These are phyloP conservation scores for Protomyces pachydermus DNA, from an alignment of 1,139 yeast species.

Conservation along the genomic window DNA sequence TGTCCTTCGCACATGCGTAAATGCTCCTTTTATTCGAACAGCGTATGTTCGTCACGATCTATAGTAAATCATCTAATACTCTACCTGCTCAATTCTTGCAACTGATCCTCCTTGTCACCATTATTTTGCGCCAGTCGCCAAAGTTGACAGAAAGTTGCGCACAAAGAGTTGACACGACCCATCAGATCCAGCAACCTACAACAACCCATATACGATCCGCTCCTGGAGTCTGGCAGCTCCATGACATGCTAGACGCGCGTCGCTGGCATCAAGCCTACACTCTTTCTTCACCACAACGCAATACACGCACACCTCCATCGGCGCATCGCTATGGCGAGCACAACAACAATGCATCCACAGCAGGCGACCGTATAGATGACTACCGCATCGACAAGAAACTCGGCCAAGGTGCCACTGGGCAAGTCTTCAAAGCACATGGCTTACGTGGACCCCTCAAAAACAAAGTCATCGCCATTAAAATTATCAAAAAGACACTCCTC, in stretches of 20 bases:
- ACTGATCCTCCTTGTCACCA: no score
- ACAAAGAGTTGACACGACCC: background rate
- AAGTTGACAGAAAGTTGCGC: no score
- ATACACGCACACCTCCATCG: background rate
- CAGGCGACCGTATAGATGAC: conserved; percentile 21
- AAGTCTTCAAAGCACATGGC: conserved; percentile 26
- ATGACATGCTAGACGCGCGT: background rate
- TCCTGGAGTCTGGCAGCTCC: no score
- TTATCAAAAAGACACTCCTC: conserved; percentile 22
- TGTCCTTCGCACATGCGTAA: no score
- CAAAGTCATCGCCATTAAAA: conserved; percentile 23
- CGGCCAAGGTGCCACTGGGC: conserved; percentile 29
- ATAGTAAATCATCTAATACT: no score
- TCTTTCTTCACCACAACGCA: background rate
- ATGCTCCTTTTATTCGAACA: no score
- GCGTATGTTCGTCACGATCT: no score
- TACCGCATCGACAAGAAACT: conserved; percentile 22
- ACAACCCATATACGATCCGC: no score
- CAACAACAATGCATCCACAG: no score
- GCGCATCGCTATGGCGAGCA: background rate
- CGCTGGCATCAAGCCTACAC: background rate
- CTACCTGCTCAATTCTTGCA: no score
- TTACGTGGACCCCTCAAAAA: conserved; percentile 19
- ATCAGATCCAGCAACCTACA: background rate
- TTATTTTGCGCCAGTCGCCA: no score